phyloP scores from a whole-genome alignment of 257 asterid species.

The Nyctanthes arbortristis region DNA sequence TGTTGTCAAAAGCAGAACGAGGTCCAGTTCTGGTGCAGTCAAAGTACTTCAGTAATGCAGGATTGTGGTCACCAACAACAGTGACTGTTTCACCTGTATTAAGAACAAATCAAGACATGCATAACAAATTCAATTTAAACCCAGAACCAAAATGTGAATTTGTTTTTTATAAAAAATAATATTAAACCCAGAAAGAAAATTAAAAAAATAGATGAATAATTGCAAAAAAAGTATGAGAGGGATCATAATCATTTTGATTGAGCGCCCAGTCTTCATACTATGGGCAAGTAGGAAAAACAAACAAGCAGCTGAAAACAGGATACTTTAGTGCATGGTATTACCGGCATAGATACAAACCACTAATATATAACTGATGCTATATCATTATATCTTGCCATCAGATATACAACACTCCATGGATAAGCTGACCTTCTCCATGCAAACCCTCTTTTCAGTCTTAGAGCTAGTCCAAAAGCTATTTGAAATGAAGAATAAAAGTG shows the following conservation, averaged over 20 bases:
- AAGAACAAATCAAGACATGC: constrained; percentile 22
- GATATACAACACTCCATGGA: not conserved
- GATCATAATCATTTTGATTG: no score
- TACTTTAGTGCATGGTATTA: not conserved
- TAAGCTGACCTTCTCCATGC: not conserved
- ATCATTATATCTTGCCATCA: not conserved
- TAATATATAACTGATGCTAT: not conserved
- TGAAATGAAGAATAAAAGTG: not conserved
- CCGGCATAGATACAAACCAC: not conserved
- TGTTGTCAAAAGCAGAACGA: constrained; percentile 95
- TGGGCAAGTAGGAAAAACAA: constrained; percentile 9
- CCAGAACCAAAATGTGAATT: no score
- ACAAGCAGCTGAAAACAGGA: constrained; percentile 1
- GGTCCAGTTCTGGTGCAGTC: constrained; percentile 99
- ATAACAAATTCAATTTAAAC: not conserved
- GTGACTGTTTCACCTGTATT: constrained; percentile 88
- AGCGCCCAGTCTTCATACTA: not conserved
- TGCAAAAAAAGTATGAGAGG: constrained; percentile 15
- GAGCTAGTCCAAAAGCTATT: no score
- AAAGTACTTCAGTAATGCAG: constrained; percentile 75
- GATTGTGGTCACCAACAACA: constrained; percentile 93
- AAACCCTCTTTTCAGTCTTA: not conserved
- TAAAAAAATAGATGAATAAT: constrained; percentile 16
- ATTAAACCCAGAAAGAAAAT: no score
- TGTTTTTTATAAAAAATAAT: no score